Base-by-base conservation (phyloP, 202 grass and related monocot genomes). In the Setaria italica region DNA sequence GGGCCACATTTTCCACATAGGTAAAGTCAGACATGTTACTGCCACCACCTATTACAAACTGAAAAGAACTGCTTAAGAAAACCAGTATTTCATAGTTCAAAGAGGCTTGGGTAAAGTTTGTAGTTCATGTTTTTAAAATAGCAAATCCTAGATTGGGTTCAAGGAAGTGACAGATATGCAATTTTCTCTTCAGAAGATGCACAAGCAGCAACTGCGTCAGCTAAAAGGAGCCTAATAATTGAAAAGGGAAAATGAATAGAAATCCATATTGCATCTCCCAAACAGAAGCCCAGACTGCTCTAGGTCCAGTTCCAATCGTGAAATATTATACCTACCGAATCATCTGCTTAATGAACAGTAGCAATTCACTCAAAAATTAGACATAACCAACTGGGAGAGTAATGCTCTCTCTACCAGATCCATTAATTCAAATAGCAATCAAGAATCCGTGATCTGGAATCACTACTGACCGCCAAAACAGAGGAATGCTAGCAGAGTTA, bases 41-140 rank as follows among this genome's bases (percentile, higher is more conserved):
- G n/a, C 93, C 97, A 81, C 62, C 87, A 83, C 93, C 97, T 88
- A 94, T 87, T 84, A 94, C 84, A 85, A 96, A 94, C 93, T 96
- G 97, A 86, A 94, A 85, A 83, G 12, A 49, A 91, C 29, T 37
- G 25, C 46, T 74, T 81, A 66, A 85, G 81, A 81, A 85, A 85
- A 29, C 16, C 85, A 77, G 66, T 57, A 73, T 49, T 74, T 83
- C 70, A 51, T 76, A 81, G 70, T 3, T 67, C 51, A 15, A 68
- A 80, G 76, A 74, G 19, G 79, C 37, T 72, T 73, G 64, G 10
- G 13, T 39, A 29, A 45, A 51, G 9, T 42, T 68, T 68, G 35
- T 37, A 42, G 16, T 11, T n/a, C 8, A 68, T 68, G 17, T 41
- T 68, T 68, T 65, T 35, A 34, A 35, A 9, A 34, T 35, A 10